phyloP scores from a whole-genome alignment of 176 grass and related monocot genomes.

The Secale cereale region DNA sequence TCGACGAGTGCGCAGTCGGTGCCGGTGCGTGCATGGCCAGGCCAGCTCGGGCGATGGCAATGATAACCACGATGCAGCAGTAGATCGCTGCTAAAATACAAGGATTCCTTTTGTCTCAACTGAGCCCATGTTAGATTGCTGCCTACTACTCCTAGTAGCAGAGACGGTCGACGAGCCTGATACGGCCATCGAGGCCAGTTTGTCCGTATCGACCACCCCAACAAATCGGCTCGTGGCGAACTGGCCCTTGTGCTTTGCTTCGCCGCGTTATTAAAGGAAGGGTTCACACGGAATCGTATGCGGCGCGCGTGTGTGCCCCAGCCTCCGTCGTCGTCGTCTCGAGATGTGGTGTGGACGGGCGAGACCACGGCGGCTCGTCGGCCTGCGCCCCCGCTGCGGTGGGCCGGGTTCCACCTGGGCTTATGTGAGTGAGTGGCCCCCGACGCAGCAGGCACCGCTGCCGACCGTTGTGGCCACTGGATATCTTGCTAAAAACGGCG shows the following conservation, averaged over 20 bases:
- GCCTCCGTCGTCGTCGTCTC: neutral
- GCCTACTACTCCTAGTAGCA: neutral
- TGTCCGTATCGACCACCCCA: conserved; percentile 27
- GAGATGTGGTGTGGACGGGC: neutral
- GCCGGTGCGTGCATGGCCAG: conserved; percentile 7
- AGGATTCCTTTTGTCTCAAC: neutral
- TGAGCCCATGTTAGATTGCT: neutral
- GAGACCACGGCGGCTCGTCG: neutral
- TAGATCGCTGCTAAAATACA: conserved; percentile 18
- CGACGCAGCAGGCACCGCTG: neutral
- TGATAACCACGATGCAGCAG: neutral
- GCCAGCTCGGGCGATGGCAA: neutral
- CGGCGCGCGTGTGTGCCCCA: neutral
- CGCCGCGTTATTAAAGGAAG: neutral
- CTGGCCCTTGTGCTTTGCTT: neutral
- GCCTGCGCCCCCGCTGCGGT: neutral
- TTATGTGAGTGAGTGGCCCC: neutral
- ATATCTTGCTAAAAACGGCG: neutral
- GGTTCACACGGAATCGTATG: neutral
- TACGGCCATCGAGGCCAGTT: neutral
- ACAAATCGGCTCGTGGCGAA: neutral
- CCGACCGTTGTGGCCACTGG: neutral
- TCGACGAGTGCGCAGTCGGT: neutral
- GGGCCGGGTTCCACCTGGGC: neutral
- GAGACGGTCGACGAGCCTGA: neutral